phyloP scores from a whole-genome alignment of 176 grass and related monocot genomes.

The Carex parvula region DNA sequence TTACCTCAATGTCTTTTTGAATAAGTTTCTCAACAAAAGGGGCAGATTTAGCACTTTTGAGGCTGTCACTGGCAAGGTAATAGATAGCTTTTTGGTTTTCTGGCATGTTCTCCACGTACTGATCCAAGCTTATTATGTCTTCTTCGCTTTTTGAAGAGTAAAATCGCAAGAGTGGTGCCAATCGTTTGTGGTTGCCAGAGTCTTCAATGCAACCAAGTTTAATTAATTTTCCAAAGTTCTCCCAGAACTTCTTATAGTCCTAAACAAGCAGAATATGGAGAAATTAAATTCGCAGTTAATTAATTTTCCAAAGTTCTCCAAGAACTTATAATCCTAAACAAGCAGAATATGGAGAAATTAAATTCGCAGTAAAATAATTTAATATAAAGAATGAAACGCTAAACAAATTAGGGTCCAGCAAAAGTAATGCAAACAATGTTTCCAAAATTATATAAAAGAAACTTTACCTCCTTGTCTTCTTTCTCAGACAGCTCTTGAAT shows the following conservation, averaged over 20 bases:
- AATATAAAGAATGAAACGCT: neutral
- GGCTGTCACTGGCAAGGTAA: slow-evolving; percentile 82
- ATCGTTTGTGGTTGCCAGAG: slow-evolving; percentile 77
- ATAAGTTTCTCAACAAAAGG: slow-evolving; percentile 88
- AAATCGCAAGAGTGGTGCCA: slow-evolving; percentile 60
- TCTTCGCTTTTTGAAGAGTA: slow-evolving; percentile 72
- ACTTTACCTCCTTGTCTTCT: slow-evolving; percentile 63
- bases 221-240: slow-evolving; percentile 86
- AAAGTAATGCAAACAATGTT: neutral
- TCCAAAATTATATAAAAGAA: neutral
- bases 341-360: slow-evolving; percentile 11
- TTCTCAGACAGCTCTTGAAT: slow-evolving; percentile 80
- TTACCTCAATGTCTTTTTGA: slow-evolving; percentile 81
- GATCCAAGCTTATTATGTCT: slow-evolving; percentile 68
- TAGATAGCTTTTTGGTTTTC: slow-evolving; percentile 83
- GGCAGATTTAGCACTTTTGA: slow-evolving; percentile 77
- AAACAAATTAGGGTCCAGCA: neutral
- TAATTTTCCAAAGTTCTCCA: slow-evolving; percentile 92
- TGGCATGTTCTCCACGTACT: slow-evolving; percentile 80
- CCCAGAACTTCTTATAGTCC: slow-evolving; percentile 94
- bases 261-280: slow-evolving; percentile 23
- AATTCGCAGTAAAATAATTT: neutral
- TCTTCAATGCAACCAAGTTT: slow-evolving; percentile 94
- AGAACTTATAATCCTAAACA: slow-evolving; percentile 78
- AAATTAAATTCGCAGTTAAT: slow-evolving; percentile 34